phyloP scores from a whole-genome alignment of 1,284 basidiomycete species.

The Ganoderma boninense region DNA sequence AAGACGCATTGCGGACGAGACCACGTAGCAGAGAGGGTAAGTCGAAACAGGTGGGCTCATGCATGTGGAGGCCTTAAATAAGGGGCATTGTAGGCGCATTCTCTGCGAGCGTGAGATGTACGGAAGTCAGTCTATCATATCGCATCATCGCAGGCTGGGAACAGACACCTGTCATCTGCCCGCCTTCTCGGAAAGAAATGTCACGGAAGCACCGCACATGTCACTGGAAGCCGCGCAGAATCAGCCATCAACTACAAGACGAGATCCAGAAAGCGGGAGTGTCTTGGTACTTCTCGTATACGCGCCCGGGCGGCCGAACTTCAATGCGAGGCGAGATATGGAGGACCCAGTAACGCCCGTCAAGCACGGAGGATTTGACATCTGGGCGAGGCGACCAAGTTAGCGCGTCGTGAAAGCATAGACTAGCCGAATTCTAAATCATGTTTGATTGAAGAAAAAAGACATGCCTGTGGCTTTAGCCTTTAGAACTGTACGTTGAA shows the following conservation, averaged over 20 bases:
- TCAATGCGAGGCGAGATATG: slow-evolving; percentile 2
- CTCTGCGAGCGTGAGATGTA: slow-evolving; percentile 9
- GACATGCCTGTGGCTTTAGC: no score
- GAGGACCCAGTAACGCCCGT: slow-evolving; percentile 16
- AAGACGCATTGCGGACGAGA: neutral
- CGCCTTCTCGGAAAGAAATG: slow-evolving; percentile 25
- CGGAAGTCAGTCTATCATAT: slow-evolving; percentile 10
- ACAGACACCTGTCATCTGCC: slow-evolving; percentile 13
- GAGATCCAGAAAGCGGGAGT: neutral
- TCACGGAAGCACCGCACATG: slow-evolving; percentile 23
- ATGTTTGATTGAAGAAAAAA: neutral
- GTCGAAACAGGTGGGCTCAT: neutral
- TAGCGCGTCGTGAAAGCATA: neutral
- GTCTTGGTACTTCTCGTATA: neutral
- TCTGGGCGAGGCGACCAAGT: slow-evolving; percentile 1
- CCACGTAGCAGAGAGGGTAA: slow-evolving; percentile 1
- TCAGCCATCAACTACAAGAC: neutral
- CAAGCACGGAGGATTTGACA: slow-evolving; percentile 29
- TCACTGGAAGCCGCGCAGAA: slow-evolving; percentile 8
- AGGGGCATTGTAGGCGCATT: neutral
- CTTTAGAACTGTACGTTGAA: no score
- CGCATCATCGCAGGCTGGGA: neutral
- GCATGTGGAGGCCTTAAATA: slow-evolving; percentile 9
- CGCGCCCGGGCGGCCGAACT: neutral
- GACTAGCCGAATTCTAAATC: neutral